Base-by-base conservation (phyloP, 2,329 filamentous ascomycete species). In the Penicillium griseofulvum region DNA sequence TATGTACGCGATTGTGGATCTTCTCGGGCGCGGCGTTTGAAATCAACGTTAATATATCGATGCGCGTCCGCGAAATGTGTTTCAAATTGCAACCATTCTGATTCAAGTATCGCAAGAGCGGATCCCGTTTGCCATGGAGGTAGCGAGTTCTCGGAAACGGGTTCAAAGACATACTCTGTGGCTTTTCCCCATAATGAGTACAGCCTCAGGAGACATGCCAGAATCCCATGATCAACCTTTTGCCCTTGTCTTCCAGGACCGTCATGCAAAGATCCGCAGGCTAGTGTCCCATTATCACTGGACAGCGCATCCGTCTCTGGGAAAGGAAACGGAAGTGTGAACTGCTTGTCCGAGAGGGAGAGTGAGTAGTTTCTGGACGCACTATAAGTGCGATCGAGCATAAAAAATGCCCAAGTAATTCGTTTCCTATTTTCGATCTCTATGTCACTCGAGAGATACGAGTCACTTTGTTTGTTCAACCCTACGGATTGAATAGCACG, bases 11-110 rank as follows among this genome's bases (percentile, higher is more conserved):
- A 57, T 6, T 60, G 42, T 6, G 65, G 63, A 4, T 66, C 61
- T 39, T 67, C 55, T 4, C 62, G 58, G 9, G 66, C 62, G 9
- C 65, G 65, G 24, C 61, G 47, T 41, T 58, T 57, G 36, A 66
- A 66, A 38, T 67, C 65, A 6, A 68, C 66, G 11, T 62, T 65
- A 22, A 64, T 61, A 34, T 68, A 68, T 16, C 65, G 65, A 45
- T 68, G 65, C 1, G 56, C 50, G 36, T 68, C 63, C 29, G 63
- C 63, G n/a, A 67, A 67, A 34, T 64, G 63, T 3, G 61, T 67
- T 34, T 67, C 63, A 22, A 67, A 67, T 16, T 66, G 56, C 56
- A 67, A 52, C 65, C 65, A 66, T 38, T 66, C 64, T 2, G 65
- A 66, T 26, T 67, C 65, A 1, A 67, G 54, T 8, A 58, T 54